These are phyloP conservation scores for Calonectria pauciramosa DNA, from an alignment of 2,329 filamentous ascomycete species.

Conservation along the genomic window DNA sequence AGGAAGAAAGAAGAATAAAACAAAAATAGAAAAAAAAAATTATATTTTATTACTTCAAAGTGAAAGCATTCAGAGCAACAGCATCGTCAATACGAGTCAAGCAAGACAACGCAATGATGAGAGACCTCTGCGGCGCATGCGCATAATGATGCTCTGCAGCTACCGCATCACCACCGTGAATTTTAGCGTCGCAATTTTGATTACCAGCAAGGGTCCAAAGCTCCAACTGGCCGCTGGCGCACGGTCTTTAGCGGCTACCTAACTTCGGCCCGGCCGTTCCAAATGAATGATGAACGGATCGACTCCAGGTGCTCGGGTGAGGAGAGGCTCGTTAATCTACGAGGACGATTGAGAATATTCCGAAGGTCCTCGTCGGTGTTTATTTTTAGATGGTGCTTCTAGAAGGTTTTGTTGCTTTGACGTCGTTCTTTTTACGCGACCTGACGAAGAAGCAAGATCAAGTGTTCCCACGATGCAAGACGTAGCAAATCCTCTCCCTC, in stretches of 20 bases:
- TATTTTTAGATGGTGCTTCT: not conserved
- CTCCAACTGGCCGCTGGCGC: not conserved
- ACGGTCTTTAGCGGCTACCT: not conserved
- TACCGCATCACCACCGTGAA: not conserved
- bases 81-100: not conserved
- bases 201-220: not conserved
- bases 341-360: not conserved
- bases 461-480: not conserved
- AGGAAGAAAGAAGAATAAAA: not conserved
- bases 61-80: not conserved
- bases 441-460: no score
- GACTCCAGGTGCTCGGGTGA: not conserved
- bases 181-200: not conserved
- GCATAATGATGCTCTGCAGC: not conserved
- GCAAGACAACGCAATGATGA: not conserved
- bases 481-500: not conserved
- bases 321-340: not conserved
- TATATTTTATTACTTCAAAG: not conserved
- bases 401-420: not conserved
- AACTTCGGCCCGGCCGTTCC: constrained; percentile 2
- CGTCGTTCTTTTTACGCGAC: not conserved
- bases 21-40: not conserved
- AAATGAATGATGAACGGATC: constrained; percentile 1
- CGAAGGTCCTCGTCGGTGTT: not conserved
- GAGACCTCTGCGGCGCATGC: no score